Evolutionary conservation across 257 asterid genomes (phyloP), one percentile per base, ranked within the genome.

Genomic region (Orobanche coerulescens): DNA sequence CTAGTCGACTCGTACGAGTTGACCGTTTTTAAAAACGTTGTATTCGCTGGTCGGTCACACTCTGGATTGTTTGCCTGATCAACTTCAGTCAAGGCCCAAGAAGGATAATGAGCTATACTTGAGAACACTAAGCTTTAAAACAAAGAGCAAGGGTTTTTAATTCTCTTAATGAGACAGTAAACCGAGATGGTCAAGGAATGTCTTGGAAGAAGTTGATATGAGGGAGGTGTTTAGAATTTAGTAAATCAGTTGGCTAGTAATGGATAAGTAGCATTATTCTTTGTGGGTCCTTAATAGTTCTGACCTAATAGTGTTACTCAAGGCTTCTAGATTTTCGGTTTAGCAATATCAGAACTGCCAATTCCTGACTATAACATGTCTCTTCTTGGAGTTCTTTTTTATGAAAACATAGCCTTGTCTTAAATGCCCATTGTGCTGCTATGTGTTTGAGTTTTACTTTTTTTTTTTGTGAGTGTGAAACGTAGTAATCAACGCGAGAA

Each of bases 121-220:
- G 14, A 37, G 13, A 37, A 37, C 0, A 37, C 10, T 37, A 37
- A 9, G 12, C 13, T 37, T 37, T 13, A 14, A 10, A 37, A 37
- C 14, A 37, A 37, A 37, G 13, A 37, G 14, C 0, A 37, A 0
- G 9, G 9, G 1, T 6, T 37, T 37, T 37, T n/a, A n/a, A 37
- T 37, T 37, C 4, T 37, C 2, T n/a, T 37, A 37, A 9, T 37
- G 43, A 37, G 10, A 37, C 10, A 9, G 12, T 11, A 5, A 14
- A 37, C 3, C 0, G 13, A 37, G 43, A 37, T 37, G 43, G 3
- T 37, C 4, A 14, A 37, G 43, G 12, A 37, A 37, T 37, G 13
- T 37, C 43, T 37, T 37, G 14, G 5, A 40, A 42, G 57, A 59
- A 49, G 48, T 61, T 36, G 53, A 37, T 58, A 59, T 26, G 26